Evolutionary conservation across 1,284 basidiomycete species (phyloP).

Genomic region (Tetrapyrgos nigripes): DNA sequence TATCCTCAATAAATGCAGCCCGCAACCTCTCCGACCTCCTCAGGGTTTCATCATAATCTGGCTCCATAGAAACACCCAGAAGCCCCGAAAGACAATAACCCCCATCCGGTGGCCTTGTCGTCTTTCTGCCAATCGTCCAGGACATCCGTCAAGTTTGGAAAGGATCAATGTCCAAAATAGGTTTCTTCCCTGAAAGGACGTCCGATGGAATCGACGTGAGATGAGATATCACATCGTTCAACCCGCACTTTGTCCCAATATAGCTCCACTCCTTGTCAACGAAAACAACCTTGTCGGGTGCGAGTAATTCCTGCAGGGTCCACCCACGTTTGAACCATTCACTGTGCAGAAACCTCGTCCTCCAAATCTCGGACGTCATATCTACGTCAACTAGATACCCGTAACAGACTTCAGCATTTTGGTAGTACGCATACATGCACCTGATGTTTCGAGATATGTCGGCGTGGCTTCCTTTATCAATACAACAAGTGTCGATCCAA

Average conservation of each 20-base stretch:
- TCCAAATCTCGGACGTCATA: neutral
- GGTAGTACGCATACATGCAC: neutral
- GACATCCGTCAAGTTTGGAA: neutral
- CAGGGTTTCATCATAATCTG: neutral
- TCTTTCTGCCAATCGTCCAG: neutral
- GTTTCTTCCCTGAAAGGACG: neutral
- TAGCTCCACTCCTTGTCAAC: neutral
- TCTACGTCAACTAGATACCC: neutral
- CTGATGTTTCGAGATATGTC: neutral
- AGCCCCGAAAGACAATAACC: neutral
- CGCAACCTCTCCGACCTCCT: neutral
- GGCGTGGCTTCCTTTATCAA: neutral
- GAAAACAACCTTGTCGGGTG: neutral
- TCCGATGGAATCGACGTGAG: neutral
- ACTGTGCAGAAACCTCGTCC: neutral
- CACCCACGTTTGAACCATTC: neutral
- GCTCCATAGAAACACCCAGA: neutral
- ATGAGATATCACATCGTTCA: neutral
- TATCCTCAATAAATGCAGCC: neutral
- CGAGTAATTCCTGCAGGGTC: neutral
- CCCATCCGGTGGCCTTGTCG: neutral
- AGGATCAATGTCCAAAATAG: neutral
- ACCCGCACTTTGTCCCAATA: neutral
- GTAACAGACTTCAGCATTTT: neutral
- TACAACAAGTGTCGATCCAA: neutral